Evolutionary conservation across 2,329 filamentous ascomycete species (phyloP).

Genomic region (Ophiognomonia clavigignenti-juglandacearum): DNA sequence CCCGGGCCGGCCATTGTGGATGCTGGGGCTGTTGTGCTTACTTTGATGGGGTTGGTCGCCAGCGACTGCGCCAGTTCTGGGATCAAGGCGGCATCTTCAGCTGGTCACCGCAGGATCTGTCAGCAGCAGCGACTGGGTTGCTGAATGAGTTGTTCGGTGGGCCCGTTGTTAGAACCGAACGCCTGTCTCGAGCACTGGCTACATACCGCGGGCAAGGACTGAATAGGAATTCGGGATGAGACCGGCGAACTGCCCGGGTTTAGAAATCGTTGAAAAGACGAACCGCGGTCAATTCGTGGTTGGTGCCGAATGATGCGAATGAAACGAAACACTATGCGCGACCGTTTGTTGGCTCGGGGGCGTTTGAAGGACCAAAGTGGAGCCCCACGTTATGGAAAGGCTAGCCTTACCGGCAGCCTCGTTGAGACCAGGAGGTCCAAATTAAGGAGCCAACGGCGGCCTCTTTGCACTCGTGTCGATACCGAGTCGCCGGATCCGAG

Average conservation of each 20-base stretch:
- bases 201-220: not conserved
- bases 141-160: no score
- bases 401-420: slow-evolving; percentile 1
- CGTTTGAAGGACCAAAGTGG: not conserved
- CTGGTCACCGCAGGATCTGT: no score
- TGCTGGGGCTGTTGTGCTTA: no score
- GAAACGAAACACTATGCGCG: slow-evolving; percentile 7
- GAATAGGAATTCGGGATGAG: not conserved
- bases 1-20: not conserved
- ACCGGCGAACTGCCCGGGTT: not conserved
- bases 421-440: not conserved
- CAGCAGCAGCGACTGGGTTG: no score
- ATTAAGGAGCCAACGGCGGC: not conserved
- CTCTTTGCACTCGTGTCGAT: not conserved
- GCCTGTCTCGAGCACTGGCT: not conserved
- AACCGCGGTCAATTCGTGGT: no score
- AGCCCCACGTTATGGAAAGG: not conserved
- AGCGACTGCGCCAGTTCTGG: not conserved
- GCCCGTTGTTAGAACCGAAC: no score
- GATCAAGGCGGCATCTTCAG: no score
- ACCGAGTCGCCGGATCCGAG: slow-evolving; percentile 10
- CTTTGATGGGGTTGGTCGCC: no score
- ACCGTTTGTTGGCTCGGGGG: not conserved
- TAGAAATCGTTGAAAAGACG: no score
- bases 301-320: not conserved